Evolutionary conservation across 2,329 filamentous ascomycete genomes (phyloP).

Genomic region (Monilinia vaccinii-corymbosi): DNA sequence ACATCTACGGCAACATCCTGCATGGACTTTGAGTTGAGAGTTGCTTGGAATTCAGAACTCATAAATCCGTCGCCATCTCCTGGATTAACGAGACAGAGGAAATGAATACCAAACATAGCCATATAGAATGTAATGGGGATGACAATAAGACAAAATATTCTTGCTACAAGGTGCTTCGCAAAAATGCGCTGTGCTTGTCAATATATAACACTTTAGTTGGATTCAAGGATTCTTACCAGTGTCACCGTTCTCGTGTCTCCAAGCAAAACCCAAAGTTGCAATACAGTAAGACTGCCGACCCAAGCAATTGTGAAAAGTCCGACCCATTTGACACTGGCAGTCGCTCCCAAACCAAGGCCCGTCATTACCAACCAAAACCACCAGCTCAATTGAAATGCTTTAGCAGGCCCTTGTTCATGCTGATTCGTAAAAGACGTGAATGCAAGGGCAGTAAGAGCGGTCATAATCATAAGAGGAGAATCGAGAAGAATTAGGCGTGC

Average conservation of each 20-base stretch:
- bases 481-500: constrained; percentile 93
- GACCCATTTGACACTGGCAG: constrained; percentile 97
- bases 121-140: constrained; percentile 88
- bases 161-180: constrained; percentile 89
- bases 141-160: constrained; percentile 82
- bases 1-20: constrained; percentile 90
- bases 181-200: constrained; percentile 54
- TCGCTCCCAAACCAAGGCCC: constrained; percentile 80
- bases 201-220: constrained; percentile 7
- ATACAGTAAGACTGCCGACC: constrained; percentile 81
- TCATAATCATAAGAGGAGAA: constrained; percentile 87
- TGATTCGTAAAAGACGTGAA: constrained; percentile 95
- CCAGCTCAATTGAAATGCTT: constrained; percentile 84
- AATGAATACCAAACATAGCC: constrained; percentile 96
- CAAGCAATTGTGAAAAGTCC: constrained; percentile 97
- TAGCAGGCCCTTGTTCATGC: constrained; percentile 81
- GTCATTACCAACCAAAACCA: constrained; percentile 95
- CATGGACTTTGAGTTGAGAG: constrained; percentile 94
- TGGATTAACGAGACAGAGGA: constrained; percentile 84
- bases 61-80: constrained; percentile 98
- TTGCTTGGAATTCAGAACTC: constrained; percentile 98
- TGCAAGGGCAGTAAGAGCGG: constrained; percentile 79
- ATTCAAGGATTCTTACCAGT: constrained; percentile 40
- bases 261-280: constrained; percentile 92
- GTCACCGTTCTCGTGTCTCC: constrained; percentile 83